Conservation (phyloP, 768 basidiomycete species). For the Termitomyces heimii region DNA sequence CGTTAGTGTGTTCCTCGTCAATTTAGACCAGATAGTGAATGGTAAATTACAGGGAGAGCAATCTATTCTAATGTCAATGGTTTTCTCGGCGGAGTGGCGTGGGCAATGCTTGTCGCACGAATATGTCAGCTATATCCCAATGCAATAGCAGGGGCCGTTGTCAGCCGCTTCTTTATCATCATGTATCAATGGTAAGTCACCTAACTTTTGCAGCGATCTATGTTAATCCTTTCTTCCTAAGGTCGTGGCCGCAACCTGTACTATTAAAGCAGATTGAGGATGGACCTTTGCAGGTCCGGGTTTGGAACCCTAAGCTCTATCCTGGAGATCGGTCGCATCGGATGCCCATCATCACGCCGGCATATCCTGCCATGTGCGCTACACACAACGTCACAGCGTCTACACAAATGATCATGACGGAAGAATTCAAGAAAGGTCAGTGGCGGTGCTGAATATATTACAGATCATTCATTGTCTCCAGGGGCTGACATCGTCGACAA, state of each 20-base stretch:
- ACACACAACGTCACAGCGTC: conserved; percentile 97
- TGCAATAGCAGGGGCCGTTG: conserved; percentile 89
- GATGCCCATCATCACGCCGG: conserved; percentile 99
- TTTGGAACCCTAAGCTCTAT: conserved; percentile 98
- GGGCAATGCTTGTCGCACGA: conserved; percentile 98
- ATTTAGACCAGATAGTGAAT: neutral
- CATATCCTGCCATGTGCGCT: conserved; percentile 98
- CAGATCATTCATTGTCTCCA: conserved; percentile 23
- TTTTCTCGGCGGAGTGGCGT: conserved; percentile 96
- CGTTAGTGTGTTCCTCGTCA: conserved; percentile 41
- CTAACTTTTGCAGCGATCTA: neutral
- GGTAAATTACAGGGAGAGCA: conserved; percentile 60
- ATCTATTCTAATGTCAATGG: conserved; percentile 99
- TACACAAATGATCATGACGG: conserved; percentile 93
- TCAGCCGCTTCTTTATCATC: conserved; percentile 97
- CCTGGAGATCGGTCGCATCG: conserved; percentile 90
- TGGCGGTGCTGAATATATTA: neutral
- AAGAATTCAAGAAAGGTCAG: conserved; percentile 89
- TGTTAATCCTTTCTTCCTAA: conserved; percentile 22
- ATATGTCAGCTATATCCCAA: conserved; percentile 99
- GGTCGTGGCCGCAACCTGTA: conserved; percentile 99
- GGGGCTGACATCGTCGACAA: conserved; percentile 92
- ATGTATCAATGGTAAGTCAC: conserved; percentile 87
- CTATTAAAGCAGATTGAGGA: conserved; percentile 95
- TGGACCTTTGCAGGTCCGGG: conserved; percentile 85